Evolutionary conservation across 306 rosid genomes (phyloP).

Genomic region (Pueraria montana): DNA sequence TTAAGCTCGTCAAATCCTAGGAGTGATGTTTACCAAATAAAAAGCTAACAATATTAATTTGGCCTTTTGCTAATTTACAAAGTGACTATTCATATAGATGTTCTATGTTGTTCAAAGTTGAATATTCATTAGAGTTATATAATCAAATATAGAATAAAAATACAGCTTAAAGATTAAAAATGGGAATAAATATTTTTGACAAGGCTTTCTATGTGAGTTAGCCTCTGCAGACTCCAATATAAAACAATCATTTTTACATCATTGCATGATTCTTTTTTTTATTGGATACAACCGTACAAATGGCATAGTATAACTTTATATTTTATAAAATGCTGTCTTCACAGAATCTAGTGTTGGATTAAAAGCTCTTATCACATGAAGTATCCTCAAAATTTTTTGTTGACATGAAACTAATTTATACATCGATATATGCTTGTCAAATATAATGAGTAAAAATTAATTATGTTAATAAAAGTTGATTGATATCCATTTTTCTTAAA

Average conservation of each 20-base stretch:
- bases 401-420: background rate
- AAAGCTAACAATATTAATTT: background rate
- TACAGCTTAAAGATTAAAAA: conserved; percentile 2
- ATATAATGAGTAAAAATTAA: background rate
- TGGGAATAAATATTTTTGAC: background rate
- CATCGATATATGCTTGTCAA: conserved; percentile 10
- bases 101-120: background rate
- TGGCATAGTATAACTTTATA: conserved; percentile 16
- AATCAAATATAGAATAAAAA: background rate
- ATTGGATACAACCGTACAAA: background rate
- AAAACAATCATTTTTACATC: background rate
- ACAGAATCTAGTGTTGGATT: conserved; percentile 6
- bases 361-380: conserved; percentile 22
- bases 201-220: background rate
- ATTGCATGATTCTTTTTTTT: too few species aligned
- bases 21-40: background rate
- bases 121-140: background rate
- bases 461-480: background rate
- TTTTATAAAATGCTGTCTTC: background rate
- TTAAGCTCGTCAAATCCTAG: too few species aligned
- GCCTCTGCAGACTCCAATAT: conserved; percentile 5
- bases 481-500: conserved; percentile 38
- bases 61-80: background rate
- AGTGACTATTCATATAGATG: background rate
- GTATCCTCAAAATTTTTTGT: conserved; percentile 13